Evolutionary conservation across 2,329 filamentous ascomycete species (phyloP).

Genomic region (Aspergillus persii): DNA sequence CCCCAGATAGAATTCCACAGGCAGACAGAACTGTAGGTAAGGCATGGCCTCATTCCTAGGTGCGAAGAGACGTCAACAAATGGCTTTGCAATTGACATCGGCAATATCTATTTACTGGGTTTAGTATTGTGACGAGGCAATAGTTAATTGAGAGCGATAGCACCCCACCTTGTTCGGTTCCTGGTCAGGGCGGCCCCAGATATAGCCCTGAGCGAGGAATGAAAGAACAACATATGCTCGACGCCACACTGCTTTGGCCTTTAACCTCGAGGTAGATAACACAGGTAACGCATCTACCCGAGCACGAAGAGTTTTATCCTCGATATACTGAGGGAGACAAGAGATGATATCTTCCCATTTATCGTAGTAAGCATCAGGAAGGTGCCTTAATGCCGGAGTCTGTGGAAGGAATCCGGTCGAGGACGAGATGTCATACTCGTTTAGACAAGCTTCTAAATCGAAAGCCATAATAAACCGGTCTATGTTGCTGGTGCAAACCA

Average conservation of each 20-base stretch:
- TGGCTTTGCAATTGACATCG: constrained; percentile 23
- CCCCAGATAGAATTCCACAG: constrained; percentile 24
- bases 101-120: constrained; percentile 16
- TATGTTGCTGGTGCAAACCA: too few species aligned
- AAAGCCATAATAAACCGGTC: too few species aligned
- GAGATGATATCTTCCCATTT: not conserved
- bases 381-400: not conserved
- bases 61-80: constrained; percentile 23
- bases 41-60: constrained; percentile 24
- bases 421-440: not conserved
- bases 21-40: constrained; percentile 25
- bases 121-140: too few species aligned
- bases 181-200: constrained; percentile 64
- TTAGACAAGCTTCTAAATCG: too few species aligned
- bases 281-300: constrained; percentile 72
- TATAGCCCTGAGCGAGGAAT: constrained; percentile 72
- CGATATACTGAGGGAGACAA: not conserved
- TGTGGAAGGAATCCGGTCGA: not conserved
- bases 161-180: too few species aligned
- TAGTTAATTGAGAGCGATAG: too few species aligned
- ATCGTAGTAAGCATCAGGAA: not conserved
- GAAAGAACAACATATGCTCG: constrained; percentile 70
- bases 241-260: constrained; percentile 79
- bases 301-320: not conserved
- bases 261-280: constrained; percentile 71